A percentile compares a stretch with the other conserved stretches of the same genome.
Conservation (phyloP, 2,329 filamentous ascomycete species). For the Colletotrichum coccodes region DNA sequence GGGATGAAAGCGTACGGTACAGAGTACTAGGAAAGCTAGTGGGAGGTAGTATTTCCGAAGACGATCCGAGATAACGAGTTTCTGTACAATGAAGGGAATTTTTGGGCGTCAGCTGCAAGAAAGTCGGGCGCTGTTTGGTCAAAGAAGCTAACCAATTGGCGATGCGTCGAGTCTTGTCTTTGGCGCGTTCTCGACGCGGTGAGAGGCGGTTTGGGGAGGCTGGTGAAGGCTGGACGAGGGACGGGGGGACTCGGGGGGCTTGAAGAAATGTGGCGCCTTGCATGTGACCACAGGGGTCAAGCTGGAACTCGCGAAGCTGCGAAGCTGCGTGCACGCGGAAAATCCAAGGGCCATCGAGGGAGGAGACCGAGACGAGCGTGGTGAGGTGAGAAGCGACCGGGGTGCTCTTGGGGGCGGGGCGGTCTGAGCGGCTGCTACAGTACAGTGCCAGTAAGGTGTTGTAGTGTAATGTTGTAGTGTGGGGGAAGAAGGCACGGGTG, state of each 20-base stretch:
- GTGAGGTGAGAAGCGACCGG: constrained; percentile 9
- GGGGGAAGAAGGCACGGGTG: constrained; percentile 10
- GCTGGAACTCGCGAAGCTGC: constrained; percentile 1
- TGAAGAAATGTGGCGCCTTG: constrained; percentile 30
- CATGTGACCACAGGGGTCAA: constrained; percentile 31
- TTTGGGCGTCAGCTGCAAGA: constrained; percentile 21
- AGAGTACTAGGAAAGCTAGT: constrained; percentile 14
- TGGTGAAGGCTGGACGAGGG: constrained; percentile 15
- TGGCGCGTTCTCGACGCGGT: constrained; percentile 32
- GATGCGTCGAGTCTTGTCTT: constrained; percentile 29
- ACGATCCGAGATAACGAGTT: constrained; percentile 19
- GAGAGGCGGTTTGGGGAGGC: constrained; percentile 23
- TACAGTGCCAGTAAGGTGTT: background rate
- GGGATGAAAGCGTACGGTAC: background rate
- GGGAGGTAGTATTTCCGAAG: constrained; percentile 25
- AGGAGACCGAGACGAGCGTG: background rate
- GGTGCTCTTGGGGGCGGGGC: constrained; percentile 8
- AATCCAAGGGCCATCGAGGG: background rate
- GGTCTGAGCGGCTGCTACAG: constrained; percentile 20
- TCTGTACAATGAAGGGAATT: constrained; percentile 10
- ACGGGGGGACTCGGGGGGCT: background rate
- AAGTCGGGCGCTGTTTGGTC: constrained; percentile 22
- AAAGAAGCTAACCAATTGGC: constrained; percentile 27
- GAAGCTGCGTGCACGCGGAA: background rate
- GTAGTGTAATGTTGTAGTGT: constrained; percentile 7